Percentiles rank a stretch among this genome's conserved stretches.
Evolutionary conservation across 768 basidiomycete species (phyloP).

Genomic region (Rhizopogon salebrosus): DNA sequence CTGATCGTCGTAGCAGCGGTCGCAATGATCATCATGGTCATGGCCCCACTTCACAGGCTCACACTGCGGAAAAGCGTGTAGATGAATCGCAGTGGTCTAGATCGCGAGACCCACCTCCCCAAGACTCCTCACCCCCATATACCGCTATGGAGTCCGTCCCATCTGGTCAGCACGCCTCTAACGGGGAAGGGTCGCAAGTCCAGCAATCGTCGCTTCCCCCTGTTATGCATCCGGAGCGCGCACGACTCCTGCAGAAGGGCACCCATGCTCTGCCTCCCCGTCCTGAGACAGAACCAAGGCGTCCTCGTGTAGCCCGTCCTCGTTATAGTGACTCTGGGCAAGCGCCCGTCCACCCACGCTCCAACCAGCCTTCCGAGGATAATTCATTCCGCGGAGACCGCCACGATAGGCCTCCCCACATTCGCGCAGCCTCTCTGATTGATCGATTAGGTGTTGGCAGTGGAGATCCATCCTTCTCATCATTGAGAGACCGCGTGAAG

Average conservation of each 20-base stretch:
- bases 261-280: slow-evolving; percentile 19
- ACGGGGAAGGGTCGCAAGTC: background rate
- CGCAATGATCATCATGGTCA: background rate
- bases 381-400: background rate
- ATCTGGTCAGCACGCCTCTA: background rate
- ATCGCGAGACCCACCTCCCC: background rate
- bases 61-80: background rate
- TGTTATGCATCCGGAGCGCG: slow-evolving; percentile 27
- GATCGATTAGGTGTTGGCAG: slow-evolving; percentile 31
- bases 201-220: slow-evolving; percentile 11
- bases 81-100: background rate
- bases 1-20: background rate
- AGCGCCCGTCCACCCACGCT: background rate
- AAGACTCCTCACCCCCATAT: background rate
- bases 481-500: slow-evolving; percentile 36
- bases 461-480: slow-evolving; percentile 9
- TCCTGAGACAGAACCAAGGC: slow-evolving; percentile 14
- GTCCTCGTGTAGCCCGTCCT: slow-evolving; percentile 4
- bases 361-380: background rate
- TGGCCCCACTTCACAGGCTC: background rate
- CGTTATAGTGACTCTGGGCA: background rate
- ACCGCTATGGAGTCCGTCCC: background rate
- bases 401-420: slow-evolving; percentile 3
- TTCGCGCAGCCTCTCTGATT: slow-evolving; percentile 30
- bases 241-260: slow-evolving; percentile 22